Evolutionary conservation across 495 filamentous ascomycete species (phyloP), one percentile per base, ranked within the genome.

Genomic region (Xylaria palmicola): DNA sequence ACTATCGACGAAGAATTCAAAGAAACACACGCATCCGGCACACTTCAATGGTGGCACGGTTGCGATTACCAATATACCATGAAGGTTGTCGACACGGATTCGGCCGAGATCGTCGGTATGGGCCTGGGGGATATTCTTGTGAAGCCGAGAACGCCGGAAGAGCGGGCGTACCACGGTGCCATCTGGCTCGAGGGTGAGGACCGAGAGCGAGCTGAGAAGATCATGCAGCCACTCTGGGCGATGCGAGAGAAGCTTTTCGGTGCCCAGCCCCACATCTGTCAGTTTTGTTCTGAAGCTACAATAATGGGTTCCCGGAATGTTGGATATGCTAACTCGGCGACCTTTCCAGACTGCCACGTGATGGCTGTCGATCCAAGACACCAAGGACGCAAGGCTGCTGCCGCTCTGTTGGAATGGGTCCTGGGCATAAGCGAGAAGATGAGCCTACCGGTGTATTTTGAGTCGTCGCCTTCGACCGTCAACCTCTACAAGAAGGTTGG

Each of bases 341-440:
- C 15, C 26, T 49, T 22, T 2, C 13, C 43, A 72, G 72, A 74
- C 50, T 48, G 60, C 27, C 70, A 74, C 34, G 70, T 73, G 41
- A 68, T 73, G 6, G 68, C 62, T 5, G 65, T 74, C 17, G 54
- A 67, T 36, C 72, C 72, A 24, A 54, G 37, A 15, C 65, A 75
- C 48, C 76, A 82, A 47, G 77, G 79, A 6, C 67, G 63, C 1
- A 74, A 77, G n/a, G 65, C 76, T 0, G 81, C 73, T 0, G 65
- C 70, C 0, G 71, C 65, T 22, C 53, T 83, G 0, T 66, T 77
- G 6, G 64, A 72, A 51, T 82, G 74, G 76, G 81, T 78, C 17
- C 62, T 80, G 27, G 64, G 68, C 0, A 65, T 72, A 6, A 75
- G 75, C 6, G 76, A 81, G 45, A 65, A 70, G 19, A 67, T 74